Percentiles rank a stretch among this genome's conserved stretches.
Evolutionary conservation across 768 basidiomycete genomes (phyloP).

Genomic region (Peribolospora baueri): DNA sequence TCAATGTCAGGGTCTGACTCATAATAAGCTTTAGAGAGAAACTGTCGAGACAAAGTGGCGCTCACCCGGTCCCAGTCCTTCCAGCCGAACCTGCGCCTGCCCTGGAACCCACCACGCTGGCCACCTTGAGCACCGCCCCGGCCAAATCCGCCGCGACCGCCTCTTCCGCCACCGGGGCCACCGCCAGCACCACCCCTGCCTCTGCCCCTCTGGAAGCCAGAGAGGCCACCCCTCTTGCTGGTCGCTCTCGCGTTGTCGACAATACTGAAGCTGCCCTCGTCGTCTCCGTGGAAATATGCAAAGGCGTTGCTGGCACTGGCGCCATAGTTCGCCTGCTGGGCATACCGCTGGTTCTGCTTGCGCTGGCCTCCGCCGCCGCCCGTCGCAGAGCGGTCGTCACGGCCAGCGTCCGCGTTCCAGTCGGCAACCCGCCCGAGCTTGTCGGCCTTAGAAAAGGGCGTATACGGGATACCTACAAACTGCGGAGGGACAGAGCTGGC

Average conservation of each 20-base stretch:
- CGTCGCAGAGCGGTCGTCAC: conserved; percentile 26
- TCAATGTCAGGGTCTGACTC: background rate
- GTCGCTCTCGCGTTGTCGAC: conserved; percentile 45
- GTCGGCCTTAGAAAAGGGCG: conserved; percentile 95
- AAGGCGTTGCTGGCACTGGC: conserved; percentile 36
- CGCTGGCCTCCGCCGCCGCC: conserved; percentile 33
- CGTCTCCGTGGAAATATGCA: conserved; percentile 92
- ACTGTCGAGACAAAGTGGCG: background rate
- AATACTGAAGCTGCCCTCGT: conserved; percentile 86
- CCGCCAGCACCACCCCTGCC: conserved; percentile 28
- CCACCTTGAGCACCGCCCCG: conserved; percentile 19
- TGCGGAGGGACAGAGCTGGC: no score
- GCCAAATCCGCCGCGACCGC: conserved; percentile 20
- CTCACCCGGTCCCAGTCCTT: conserved; percentile 83
- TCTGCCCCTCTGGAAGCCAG: conserved; percentile 1
- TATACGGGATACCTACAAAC: conserved; percentile 52
- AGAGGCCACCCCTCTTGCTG: conserved; percentile 7
- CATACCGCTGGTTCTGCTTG: conserved; percentile 21
- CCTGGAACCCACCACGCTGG: conserved; percentile 22
- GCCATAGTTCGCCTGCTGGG: background rate
- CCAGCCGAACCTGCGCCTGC: conserved; percentile 52
- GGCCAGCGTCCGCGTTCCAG: conserved; percentile 48
- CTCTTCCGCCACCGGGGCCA: conserved; percentile 27
- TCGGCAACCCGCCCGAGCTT: conserved; percentile 93
- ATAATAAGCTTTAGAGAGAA: background rate